Conservation (phyloP, 257 asterid genomes). For the Petunia axillaris region DNA sequence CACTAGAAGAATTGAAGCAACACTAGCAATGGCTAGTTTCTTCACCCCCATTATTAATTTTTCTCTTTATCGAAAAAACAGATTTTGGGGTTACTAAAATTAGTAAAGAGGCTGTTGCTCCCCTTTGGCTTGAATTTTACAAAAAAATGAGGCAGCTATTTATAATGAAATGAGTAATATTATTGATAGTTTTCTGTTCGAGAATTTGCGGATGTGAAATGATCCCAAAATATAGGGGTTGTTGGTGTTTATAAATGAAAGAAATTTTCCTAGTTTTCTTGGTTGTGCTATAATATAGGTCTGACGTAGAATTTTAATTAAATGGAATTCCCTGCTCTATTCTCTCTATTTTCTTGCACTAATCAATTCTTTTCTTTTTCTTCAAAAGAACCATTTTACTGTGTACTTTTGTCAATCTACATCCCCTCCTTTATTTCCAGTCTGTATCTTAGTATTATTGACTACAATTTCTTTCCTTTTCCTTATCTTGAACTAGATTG, state of each 20-base stretch:
- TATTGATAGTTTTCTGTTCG: background rate
- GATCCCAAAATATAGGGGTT: background rate
- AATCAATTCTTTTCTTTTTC: background rate
- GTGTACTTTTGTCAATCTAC: background rate
- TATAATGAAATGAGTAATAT: background rate
- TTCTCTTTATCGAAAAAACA: background rate
- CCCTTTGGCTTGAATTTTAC: conserved; percentile 8
- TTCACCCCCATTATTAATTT: conserved; percentile 24
- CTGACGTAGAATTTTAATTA: background rate
- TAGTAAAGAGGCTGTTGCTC: background rate
- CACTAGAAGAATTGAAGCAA: conserved; percentile 41
- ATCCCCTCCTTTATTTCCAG: no score
- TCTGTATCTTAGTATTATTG: no score
- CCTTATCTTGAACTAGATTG: background rate
- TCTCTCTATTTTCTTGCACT: background rate
- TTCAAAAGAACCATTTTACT: background rate
- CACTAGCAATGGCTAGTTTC: conserved; percentile 27
- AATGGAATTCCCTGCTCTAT: background rate
- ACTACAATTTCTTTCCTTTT: no score
- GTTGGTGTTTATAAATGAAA: background rate
- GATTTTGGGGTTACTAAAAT: background rate
- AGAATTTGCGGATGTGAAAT: conserved; percentile 4
- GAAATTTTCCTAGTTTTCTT: background rate
- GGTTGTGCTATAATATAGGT: background rate
- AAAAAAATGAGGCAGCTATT: background rate